A percentile compares a stretch with the other conserved stretches of the same genome.
phyloP scores from a whole-genome alignment of 2,329 filamentous ascomycete genomes.

The Fusarium annulatum region DNA sequence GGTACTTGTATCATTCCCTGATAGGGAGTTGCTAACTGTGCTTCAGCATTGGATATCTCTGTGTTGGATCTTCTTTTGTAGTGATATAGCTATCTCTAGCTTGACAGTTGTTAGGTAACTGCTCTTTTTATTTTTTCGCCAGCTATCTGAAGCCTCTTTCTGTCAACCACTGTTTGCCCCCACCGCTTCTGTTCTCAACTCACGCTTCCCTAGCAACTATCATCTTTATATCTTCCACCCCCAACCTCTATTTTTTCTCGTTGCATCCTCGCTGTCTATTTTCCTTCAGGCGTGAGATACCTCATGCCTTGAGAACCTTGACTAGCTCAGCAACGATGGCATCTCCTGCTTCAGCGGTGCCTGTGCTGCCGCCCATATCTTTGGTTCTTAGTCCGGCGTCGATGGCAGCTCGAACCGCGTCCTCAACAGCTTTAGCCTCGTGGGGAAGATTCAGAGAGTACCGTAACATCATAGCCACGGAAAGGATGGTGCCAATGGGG shows the following conservation, averaged over 20 bases:
- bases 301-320: slow-evolving; percentile 32
- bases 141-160: neutral
- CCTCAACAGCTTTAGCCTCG: slow-evolving; percentile 80
- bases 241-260: too few species aligned
- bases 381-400: slow-evolving; percentile 81
- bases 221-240: neutral
- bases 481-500: slow-evolving; percentile 91
- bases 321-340: slow-evolving; percentile 66
- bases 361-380: slow-evolving; percentile 81
- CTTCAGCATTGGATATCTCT: neutral
- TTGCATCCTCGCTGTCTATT: neutral
- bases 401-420: slow-evolving; percentile 80
- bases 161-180: neutral
- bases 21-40: neutral
- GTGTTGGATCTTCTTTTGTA: neutral
- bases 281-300: neutral
- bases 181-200: neutral
- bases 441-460: slow-evolving; percentile 83
- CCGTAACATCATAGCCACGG: slow-evolving; percentile 92
- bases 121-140: neutral
- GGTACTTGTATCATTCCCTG: neutral
- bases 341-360: slow-evolving; percentile 80
- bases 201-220: neutral
- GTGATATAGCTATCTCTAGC: neutral
- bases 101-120: neutral